These are phyloP conservation scores for Stachybotrys elegans DNA, from an alignment of 2,329 filamentous ascomycete genomes.

Conservation along the genomic window DNA sequence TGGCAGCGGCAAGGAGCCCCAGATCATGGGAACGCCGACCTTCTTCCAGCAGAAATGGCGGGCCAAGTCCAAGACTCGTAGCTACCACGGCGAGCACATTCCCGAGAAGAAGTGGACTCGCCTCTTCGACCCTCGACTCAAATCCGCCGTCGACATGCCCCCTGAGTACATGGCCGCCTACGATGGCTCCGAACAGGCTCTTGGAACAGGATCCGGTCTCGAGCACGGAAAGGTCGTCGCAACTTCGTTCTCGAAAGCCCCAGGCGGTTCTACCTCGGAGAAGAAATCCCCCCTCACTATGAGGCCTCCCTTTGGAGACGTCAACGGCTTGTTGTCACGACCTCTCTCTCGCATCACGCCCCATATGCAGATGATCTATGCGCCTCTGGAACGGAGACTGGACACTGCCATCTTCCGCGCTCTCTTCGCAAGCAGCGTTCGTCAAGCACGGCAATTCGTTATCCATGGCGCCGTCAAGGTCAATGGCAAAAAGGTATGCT, in stretches of 20 bases:
- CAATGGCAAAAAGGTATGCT: constrained; percentile 83
- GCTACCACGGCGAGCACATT: constrained; percentile 93
- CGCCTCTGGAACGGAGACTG: constrained; percentile 81
- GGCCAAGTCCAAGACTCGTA: constrained; percentile 76
- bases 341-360: constrained; percentile 56
- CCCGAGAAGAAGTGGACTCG: constrained; percentile 89
- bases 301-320: constrained; percentile 18
- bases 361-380: constrained; percentile 95
- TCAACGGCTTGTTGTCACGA: constrained; percentile 26
- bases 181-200: constrained; percentile 79
- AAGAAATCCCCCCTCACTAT: constrained; percentile 6
- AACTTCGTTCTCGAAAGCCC: constrained; percentile 26
- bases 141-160: constrained; percentile 82
- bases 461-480: constrained; percentile 91
- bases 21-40: constrained; percentile 43
- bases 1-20: constrained; percentile 17
- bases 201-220: constrained; percentile 75
- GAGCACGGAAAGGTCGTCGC: constrained; percentile 25
- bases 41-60: constrained; percentile 99
- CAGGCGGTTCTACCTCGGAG: constrained; percentile 11
- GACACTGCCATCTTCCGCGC: constrained; percentile 94
- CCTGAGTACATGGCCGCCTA: constrained; percentile 70
- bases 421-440: constrained; percentile 86
- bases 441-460: constrained; percentile 91
- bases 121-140: constrained; percentile 80